A percentile compares a stretch with the other conserved stretches of the same genome.
Conservation (phyloP, 73 alveolate species). For the Tetrahymena borealis region DNA sequence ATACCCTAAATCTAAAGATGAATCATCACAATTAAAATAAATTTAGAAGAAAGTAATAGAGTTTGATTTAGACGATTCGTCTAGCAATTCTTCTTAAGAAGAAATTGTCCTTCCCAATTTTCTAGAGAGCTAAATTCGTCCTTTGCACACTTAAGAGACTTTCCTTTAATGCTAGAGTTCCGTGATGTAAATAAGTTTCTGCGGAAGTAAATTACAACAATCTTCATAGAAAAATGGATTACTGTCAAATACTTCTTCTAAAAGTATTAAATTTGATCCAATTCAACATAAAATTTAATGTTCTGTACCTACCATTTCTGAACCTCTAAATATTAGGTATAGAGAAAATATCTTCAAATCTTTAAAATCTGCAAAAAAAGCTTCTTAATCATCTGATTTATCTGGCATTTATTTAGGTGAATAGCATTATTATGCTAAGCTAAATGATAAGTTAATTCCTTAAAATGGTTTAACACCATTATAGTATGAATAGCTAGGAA, state of each 20-base stretch:
- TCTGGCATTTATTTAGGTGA: neutral
- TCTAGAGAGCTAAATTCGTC: neutral
- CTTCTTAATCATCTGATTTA: neutral
- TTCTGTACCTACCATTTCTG: neutral
- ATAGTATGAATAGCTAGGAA: neutral
- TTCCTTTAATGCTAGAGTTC: neutral
- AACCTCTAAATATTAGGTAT: neutral
- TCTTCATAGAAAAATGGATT: neutral
- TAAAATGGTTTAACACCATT: neutral
- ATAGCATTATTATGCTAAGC: neutral
- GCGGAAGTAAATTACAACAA: neutral
- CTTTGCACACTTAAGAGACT: neutral
- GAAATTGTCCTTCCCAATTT: neutral
- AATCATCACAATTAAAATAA: too few relatives aligned
- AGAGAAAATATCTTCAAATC: neutral
- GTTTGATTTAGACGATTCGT: neutral
- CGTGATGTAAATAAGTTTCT: neutral
- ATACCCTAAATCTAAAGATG: too few relatives aligned
- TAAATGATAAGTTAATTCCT: neutral
- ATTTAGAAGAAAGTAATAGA: neutral
- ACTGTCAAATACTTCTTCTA: too few relatives aligned
- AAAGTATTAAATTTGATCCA: neutral
- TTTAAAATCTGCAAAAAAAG: neutral
- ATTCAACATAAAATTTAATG: neutral
- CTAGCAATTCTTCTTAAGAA: neutral